Evolutionary conservation across 2,329 filamentous ascomycete species (phyloP), one percentile per base, ranked within the genome.

Genomic region (Beauveria varroae): DNA sequence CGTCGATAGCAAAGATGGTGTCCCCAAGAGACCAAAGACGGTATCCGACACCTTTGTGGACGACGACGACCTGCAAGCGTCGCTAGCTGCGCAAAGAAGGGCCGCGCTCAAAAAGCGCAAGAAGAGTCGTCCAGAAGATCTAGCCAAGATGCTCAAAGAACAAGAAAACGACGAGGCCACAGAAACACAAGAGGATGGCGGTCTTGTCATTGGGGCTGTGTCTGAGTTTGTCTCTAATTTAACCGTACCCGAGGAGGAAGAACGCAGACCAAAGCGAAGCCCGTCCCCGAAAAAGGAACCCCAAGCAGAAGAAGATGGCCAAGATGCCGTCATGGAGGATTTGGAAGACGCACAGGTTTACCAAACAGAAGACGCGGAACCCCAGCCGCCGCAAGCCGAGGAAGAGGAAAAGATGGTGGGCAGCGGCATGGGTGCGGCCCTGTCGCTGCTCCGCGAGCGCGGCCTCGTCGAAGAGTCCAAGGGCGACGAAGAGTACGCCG

Each of bases 171-270:
- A 84, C 10, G 79, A 81, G 56, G 77, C 77, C 40, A 79, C 78
- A 2, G 67, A 69, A 7, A 72, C 70, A 28, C 66, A 63, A 5
- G 71, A 75, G 46, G 71, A 68, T 2, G 76, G 75, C 34, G 93
- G 92, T 1, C 79, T 99, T 1, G 84, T 97, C n/a, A 93, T 99
- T 62, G 93, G 97, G 63, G 95, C 97, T 71, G 96, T 93, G 0
- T 92, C 92, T 0, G 93, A 96, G 68, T 99, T 99, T 68, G 89
- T 99, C 34, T 89, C 92, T 28, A 91, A 91, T 60, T 76, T 99
- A 60, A 89, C 88, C 70, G 89, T 88, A 62, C 85, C 87, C 16
- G 82, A 79, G 22, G 79, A 81, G 8, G 77, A 81, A 3, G 78
- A 80, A 16, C 81, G 70, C 76, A 89, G 73, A 75, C 81, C 69